phyloP scores from a whole-genome alignment of 305 asterid genomes.

The Solanum hybrid region DNA sequence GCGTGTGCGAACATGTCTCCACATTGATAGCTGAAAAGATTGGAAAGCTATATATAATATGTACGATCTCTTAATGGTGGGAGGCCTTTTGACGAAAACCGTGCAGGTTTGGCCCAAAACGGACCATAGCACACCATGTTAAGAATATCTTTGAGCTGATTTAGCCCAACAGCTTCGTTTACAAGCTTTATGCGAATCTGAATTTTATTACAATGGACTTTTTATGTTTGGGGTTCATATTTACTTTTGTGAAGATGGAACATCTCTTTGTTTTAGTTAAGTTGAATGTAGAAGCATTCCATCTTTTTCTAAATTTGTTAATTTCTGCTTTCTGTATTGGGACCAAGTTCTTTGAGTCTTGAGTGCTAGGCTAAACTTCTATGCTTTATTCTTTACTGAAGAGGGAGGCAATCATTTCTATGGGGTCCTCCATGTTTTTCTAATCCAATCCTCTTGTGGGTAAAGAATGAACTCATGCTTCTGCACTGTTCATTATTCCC shows the following conservation, averaged over 20 bases:
- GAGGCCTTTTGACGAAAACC: no score
- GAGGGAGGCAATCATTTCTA: constrained; percentile 7
- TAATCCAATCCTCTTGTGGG: constrained; percentile 13
- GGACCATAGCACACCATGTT: no score
- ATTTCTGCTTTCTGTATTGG: constrained; percentile 26
- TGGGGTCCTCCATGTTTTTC: constrained; percentile 6
- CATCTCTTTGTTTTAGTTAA: not conserved
- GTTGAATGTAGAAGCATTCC: constrained; percentile 30
- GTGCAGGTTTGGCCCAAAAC: no score
- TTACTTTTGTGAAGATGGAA: constrained; percentile 33
- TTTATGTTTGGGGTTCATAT: constrained; percentile 12
- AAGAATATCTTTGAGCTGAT: no score
- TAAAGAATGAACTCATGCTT: not conserved
- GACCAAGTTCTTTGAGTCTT: constrained; percentile 13
- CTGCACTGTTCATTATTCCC: not conserved
- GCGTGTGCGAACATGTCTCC: no score
- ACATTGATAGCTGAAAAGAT: no score
- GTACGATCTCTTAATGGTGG: no score
- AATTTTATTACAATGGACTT: constrained; percentile 13
- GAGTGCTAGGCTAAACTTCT: constrained; percentile 9
- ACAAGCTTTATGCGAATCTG: constrained; percentile 21
- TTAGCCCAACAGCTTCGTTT: constrained; percentile 3
- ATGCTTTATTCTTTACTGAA: constrained; percentile 38
- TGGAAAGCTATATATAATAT: no score
- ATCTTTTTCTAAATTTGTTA: constrained; percentile 20